Percentiles rank a stretch among this genome's conserved stretches.
phyloP scores from a whole-genome alignment of 2,329 filamentous ascomycete species.

The Periconia macrospinosa region DNA sequence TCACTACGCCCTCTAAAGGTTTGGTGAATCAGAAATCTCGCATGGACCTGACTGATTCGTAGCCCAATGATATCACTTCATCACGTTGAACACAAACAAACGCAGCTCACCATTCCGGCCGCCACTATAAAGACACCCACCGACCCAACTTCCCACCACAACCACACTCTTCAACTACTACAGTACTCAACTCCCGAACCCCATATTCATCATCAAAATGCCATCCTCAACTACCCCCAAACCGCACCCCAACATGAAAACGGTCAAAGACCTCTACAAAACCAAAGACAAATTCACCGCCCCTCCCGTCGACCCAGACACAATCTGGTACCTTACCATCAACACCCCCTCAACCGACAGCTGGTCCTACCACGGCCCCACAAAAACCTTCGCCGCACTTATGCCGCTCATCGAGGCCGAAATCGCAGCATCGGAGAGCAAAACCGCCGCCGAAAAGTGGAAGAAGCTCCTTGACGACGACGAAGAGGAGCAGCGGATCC shows the following conservation, averaged over 20 bases:
- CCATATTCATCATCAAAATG: not conserved
- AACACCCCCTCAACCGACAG: slow-evolving; percentile 24
- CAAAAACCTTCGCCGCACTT: slow-evolving; percentile 16
- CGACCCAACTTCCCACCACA: too few species aligned
- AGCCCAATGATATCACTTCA: too few species aligned
- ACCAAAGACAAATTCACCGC: slow-evolving; percentile 14
- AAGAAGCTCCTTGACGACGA: not conserved
- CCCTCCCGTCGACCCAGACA: slow-evolving; percentile 3
- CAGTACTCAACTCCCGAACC: not conserved
- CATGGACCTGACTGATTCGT: too few species aligned
- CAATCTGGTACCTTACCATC: slow-evolving; percentile 28
- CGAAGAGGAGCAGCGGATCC: not conserved
- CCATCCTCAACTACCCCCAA: not conserved
- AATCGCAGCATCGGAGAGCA: slow-evolving; percentile 9
- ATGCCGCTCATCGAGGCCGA: slow-evolving; percentile 15
- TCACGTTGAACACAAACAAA: too few species aligned
- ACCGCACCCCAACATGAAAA: not conserved
- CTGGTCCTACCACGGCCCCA: slow-evolving; percentile 20
- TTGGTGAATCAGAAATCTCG: too few species aligned
- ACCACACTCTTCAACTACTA: too few species aligned
- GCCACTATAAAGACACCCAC: too few species aligned
- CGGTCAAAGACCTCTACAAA: slow-evolving; percentile 6
- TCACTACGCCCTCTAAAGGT: too few species aligned
- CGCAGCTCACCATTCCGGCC: too few species aligned
- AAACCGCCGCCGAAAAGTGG: not conserved